Percentiles rank a stretch among this genome's conserved stretches.
Evolutionary conservation across 2,329 filamentous ascomycete genomes (phyloP).

Genomic region (Colletotrichum trifolii): DNA sequence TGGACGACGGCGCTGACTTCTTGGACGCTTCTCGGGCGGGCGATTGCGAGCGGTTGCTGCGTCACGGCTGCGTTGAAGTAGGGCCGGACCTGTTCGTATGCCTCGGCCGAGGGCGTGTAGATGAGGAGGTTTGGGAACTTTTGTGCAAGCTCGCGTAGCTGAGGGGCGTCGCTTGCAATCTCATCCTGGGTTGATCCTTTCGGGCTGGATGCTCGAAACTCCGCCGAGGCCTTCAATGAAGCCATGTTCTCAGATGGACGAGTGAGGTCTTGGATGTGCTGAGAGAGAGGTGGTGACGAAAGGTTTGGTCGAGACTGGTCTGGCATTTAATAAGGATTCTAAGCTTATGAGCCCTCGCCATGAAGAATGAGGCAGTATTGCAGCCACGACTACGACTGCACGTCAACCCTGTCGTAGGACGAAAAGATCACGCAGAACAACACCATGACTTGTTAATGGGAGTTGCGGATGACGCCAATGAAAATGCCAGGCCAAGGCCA

Average conservation of each 20-base stretch:
- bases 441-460: no score
- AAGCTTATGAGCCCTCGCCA: no score
- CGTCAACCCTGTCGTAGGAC: no score
- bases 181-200: conserved; percentile 14
- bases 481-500: no score
- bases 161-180: conserved; percentile 17
- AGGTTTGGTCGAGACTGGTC: no score
- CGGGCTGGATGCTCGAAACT: conserved; percentile 20
- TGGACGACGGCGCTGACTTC: conserved; percentile 16
- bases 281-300: no score
- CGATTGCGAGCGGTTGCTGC: conserved; percentile 23
- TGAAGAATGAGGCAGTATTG: no score
- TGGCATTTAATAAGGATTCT: no score
- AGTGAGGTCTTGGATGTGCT: neutral
- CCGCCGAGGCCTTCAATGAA: conserved; percentile 20
- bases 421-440: no score
- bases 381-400: no score
- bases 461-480: no score
- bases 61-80: conserved; percentile 11
- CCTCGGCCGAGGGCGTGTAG: conserved; percentile 20
- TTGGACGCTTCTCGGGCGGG: conserved; percentile 21
- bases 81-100: conserved; percentile 12
- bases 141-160: neutral
- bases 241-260: neutral
- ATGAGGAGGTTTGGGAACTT: conserved; percentile 8